These are phyloP conservation scores for Arabidopsis hybrid DNA, from an alignment of 441 rosid species.

Conservation along the genomic window DNA sequence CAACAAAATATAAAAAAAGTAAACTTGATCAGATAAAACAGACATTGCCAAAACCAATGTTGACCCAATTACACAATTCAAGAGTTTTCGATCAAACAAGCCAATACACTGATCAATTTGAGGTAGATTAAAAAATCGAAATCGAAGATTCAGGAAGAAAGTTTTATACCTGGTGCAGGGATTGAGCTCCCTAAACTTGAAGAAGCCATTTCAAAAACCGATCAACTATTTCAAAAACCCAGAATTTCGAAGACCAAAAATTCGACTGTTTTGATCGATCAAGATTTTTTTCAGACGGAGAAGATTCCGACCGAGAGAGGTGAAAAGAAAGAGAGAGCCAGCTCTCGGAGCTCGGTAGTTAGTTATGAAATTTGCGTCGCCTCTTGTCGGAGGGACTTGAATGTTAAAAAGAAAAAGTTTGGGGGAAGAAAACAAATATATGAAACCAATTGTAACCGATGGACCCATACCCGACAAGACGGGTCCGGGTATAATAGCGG, in stretches of 20 bases:
- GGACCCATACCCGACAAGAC: conserved; percentile 46
- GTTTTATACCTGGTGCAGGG: conserved; percentile 70
- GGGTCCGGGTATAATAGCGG: conserved; percentile 41
- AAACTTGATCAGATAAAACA: conserved; percentile 27
- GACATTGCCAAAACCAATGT: conserved; percentile 27
- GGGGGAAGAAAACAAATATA: conserved; percentile 47
- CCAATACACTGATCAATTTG: conserved; percentile 23
- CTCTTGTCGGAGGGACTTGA: conserved; percentile 43
- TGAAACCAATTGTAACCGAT: conserved; percentile 38
- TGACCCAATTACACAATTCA: conserved; percentile 31
- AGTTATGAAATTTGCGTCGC: conserved; percentile 25
- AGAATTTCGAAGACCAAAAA: background rate
- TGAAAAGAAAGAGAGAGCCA: conserved; percentile 1
- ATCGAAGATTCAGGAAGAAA: conserved; percentile 34
- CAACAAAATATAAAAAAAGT: conserved; percentile 1
- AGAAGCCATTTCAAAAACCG: conserved; percentile 66
- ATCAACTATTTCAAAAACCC: conserved; percentile 14
- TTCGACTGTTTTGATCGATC: conserved; percentile 29
- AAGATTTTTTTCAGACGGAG: conserved; percentile 2
- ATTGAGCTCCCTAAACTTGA: conserved; percentile 76
- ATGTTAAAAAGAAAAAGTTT: conserved; percentile 38
- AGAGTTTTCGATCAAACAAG: conserved; percentile 7
- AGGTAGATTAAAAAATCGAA: background rate
- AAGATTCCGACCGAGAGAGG: conserved; percentile 20
- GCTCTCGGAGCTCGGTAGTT: conserved; percentile 20